Base-by-base conservation (phyloP, 2,329 filamentous ascomycete genomes). In the Cladophialophora immunda region DNA sequence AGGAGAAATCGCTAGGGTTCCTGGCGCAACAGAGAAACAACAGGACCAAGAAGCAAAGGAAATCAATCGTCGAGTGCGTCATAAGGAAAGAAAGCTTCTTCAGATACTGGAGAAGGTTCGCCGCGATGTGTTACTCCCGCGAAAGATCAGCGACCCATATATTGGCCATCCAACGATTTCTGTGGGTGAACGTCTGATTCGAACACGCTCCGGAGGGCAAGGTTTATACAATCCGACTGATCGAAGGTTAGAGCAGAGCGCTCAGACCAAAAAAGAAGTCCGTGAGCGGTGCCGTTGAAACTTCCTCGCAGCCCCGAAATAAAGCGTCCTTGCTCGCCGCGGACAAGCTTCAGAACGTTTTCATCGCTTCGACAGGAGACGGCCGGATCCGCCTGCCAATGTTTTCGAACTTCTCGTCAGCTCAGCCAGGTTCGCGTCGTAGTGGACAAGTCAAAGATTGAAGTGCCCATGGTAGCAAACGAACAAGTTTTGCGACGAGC, bases 131-230 rank as follows among this genome's bases (percentile, higher is more conserved):
- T 29, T 36, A 5, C 36, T 58, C 5, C 50, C 61, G 11, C 36
- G 65, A 7, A 58, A 29, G 9, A 36, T 67, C 6, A 67, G 60
- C 27, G 56, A 64, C 36, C 34, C 22, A 17, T 67, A 58, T 30
- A 58, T 62, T 19, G 66, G 58, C 38, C 64, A 60, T 38, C 62
- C 54, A 25, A 50, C 15, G 22, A 36, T 59, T 25, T 34, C 36
- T 15, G 3, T 19, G 11, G 17, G 45, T 11, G 19, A 50, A 19
- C 13, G 9, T 13, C 22, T 25, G 45, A 3, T 19, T 50, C 45
- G 22, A 25, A 25, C 6, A 50, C 45, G 45, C 22, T 50, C 45
- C 25, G 45, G 45, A 50, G 45, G 45, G 7, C 38, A 36, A 7
- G 61, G 53, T 17, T 25, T 64, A 41, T 58, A 50, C 15, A 41